These are phyloP conservation scores for Dispira simplex DNA, from an alignment of 192 early-diverging fungal genomes.

Conservation along the genomic window DNA sequence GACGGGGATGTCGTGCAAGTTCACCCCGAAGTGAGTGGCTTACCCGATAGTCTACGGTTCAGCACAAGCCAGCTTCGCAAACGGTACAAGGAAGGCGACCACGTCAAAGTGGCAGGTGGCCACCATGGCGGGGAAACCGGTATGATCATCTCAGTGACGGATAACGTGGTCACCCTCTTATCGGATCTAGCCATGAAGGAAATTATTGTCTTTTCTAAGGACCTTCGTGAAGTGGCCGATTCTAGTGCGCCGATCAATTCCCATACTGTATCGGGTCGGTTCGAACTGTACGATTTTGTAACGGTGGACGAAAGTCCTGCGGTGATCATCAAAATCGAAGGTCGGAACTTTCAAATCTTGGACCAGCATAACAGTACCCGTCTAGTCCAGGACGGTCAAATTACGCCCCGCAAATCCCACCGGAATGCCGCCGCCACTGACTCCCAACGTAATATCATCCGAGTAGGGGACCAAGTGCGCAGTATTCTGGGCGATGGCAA, in stretches of 20 bases:
- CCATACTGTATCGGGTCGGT: slow-evolving; percentile 41
- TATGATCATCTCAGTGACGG: slow-evolving; percentile 72
- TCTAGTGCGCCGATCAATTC: slow-evolving; percentile 25
- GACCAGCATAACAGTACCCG: slow-evolving; percentile 55
- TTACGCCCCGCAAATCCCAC: slow-evolving; percentile 42
- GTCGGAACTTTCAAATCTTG: slow-evolving; percentile 56
- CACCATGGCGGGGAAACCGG: slow-evolving; percentile 73
- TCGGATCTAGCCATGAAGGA: slow-evolving; percentile 52
- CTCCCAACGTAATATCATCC: slow-evolving; percentile 28
- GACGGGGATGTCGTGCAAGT: slow-evolving; percentile 56
- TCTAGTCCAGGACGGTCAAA: slow-evolving; percentile 49
- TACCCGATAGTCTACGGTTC: slow-evolving; percentile 37
- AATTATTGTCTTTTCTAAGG: slow-evolving; percentile 80
- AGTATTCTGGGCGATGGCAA: slow-evolving; percentile 48
- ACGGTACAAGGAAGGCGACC: slow-evolving; percentile 80
- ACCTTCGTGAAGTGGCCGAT: slow-evolving; percentile 65
- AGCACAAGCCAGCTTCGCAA: slow-evolving; percentile 65
- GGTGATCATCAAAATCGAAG: slow-evolving; percentile 66
- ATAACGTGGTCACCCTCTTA: slow-evolving; percentile 62
- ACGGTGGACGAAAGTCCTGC: slow-evolving; percentile 60
- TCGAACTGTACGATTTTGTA: slow-evolving; percentile 82
- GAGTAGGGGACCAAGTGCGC: slow-evolving; percentile 54
- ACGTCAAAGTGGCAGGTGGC: slow-evolving; percentile 86
- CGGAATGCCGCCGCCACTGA: slow-evolving; percentile 21
- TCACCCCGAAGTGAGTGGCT: slow-evolving; percentile 37